Conservation (phyloP, 805 yeast genomes). For the Metschnikowia cerradonensis region DNA sequence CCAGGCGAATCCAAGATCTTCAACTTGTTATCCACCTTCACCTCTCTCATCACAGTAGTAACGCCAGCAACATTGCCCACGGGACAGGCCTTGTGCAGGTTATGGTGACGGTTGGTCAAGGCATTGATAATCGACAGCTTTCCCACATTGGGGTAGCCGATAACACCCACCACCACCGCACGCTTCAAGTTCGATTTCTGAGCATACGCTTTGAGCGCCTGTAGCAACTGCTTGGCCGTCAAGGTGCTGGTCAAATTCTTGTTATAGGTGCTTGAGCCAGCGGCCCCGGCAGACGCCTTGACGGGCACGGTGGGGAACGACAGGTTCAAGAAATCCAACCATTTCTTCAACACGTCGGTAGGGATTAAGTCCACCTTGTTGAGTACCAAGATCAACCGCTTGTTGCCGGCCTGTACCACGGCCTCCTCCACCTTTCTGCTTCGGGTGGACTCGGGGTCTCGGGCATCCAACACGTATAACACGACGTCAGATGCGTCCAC, state of each 20-base stretch:
- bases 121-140: constrained; percentile 93
- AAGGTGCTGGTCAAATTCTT: constrained; percentile 66
- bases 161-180: constrained; percentile 88
- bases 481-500: constrained; percentile 90
- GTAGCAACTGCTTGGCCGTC: constrained; percentile 71
- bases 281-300: constrained; percentile 72
- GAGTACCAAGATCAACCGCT: constrained; percentile 78
- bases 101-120: constrained; percentile 72
- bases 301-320: constrained; percentile 92
- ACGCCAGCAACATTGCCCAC: constrained; percentile 98
- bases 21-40: constrained; percentile 85
- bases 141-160: constrained; percentile 97
- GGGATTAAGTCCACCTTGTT: constrained; percentile 95
- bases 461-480: constrained; percentile 90
- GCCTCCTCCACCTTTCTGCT: constrained; percentile 89
- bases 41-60: constrained; percentile 86
- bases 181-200: constrained; percentile 80
- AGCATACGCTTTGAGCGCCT: constrained; percentile 82
- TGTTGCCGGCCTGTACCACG: constrained; percentile 71
- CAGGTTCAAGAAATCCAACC: constrained; percentile 75
- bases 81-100: constrained; percentile 72
- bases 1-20: constrained; percentile 95
- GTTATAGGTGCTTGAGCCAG: constrained; percentile 64
- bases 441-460: constrained; percentile 95
- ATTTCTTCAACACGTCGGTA: constrained; percentile 71